Percentiles rank a stretch among this genome's conserved stretches.
These are phyloP conservation scores for Fusarium sp. DNA, from an alignment of 2,329 filamentous ascomycete genomes.

Conservation along the genomic window DNA sequence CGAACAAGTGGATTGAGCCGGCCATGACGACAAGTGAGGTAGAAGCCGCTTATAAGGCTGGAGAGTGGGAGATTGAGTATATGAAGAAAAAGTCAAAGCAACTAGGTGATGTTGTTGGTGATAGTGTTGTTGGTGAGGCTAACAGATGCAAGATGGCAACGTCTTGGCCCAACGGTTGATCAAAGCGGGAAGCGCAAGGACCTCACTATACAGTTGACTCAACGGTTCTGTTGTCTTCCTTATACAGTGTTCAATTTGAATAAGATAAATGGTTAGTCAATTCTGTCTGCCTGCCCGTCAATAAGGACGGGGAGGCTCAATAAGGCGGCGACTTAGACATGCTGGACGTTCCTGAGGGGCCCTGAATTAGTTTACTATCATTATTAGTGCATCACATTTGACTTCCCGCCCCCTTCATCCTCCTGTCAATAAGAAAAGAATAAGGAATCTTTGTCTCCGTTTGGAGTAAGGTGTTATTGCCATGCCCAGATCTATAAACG, in stretches of 20 bases:
- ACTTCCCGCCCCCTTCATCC: not conserved
- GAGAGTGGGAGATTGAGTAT: not conserved
- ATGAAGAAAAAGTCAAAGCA: slow-evolving; percentile 17
- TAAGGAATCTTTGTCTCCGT: slow-evolving; percentile 19
- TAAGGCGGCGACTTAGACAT: slow-evolving; percentile 28
- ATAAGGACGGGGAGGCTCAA: slow-evolving; percentile 21
- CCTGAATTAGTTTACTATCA: slow-evolving; percentile 27
- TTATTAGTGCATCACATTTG: not conserved
- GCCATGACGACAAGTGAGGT: slow-evolving; percentile 25
- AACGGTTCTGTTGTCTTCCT: slow-evolving; percentile 10
- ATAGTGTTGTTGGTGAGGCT: slow-evolving; percentile 13
- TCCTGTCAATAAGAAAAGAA: slow-evolving; percentile 11
- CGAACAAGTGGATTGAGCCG: slow-evolving; percentile 30
- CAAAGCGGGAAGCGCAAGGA: slow-evolving; percentile 32
- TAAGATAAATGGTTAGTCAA: not conserved
- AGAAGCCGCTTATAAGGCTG: not conserved
- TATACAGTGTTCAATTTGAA: slow-evolving; percentile 22
- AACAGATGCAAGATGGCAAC: slow-evolving; percentile 15
- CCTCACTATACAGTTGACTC: not conserved
- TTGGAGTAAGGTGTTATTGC: slow-evolving; percentile 20
- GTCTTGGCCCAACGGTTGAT: slow-evolving; percentile 38
- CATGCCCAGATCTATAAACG: slow-evolving; percentile 25
- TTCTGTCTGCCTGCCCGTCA: slow-evolving; percentile 8
- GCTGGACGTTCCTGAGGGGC: slow-evolving; percentile 7
- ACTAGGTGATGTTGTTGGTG: slow-evolving; percentile 16